Evolutionary conservation across 352 stramenopile species (phyloP).

Genomic region (Phytopythium oedochilum): DNA sequence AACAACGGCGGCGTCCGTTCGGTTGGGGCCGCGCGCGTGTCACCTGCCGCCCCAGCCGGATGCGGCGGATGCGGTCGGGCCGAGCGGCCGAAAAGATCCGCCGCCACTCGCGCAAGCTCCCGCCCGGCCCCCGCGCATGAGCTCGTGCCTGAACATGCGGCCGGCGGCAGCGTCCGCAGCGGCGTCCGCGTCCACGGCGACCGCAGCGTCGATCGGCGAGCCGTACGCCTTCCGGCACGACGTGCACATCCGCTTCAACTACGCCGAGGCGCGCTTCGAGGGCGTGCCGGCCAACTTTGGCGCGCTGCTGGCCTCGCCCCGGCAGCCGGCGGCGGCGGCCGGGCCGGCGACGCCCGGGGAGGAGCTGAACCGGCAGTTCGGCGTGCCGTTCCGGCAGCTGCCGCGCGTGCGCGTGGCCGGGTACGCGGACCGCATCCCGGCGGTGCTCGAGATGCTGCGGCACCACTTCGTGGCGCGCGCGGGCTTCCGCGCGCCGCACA

Average conservation of each 20-base stretch:
- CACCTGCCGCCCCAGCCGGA: too few relatives aligned
- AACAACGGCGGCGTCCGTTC: too few relatives aligned
- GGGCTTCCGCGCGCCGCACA: slow-evolving; percentile 64
- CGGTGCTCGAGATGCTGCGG: slow-evolving; percentile 84
- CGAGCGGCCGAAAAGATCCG: not conserved
- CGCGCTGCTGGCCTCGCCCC: slow-evolving; percentile 41
- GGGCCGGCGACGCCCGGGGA: slow-evolving; percentile 22
- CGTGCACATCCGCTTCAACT: slow-evolving; percentile 87
- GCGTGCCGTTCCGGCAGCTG: slow-evolving; percentile 68
- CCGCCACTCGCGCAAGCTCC: not conserved
- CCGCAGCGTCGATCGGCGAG: slow-evolving; percentile 48
- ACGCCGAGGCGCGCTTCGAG: slow-evolving; percentile 79
- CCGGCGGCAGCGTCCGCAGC: slow-evolving; percentile 11
- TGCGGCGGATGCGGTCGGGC: too few relatives aligned
- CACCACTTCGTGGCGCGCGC: slow-evolving; percentile 71
- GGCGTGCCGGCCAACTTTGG: slow-evolving; percentile 79
- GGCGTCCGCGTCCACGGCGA: slow-evolving; percentile 17
- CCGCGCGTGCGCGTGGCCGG: slow-evolving; percentile 51
- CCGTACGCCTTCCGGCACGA: slow-evolving; percentile 79
- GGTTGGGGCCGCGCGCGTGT: too few relatives aligned
- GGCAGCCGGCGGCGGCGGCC: slow-evolving; percentile 21
- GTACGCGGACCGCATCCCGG: slow-evolving; percentile 78
- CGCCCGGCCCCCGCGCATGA: slow-evolving; percentile 6
- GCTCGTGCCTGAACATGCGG: slow-evolving; percentile 35
- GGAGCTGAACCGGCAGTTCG: slow-evolving; percentile 85